Conservation (phyloP, 441 rosid species). For the Metrosideros polymorpha region DNA sequence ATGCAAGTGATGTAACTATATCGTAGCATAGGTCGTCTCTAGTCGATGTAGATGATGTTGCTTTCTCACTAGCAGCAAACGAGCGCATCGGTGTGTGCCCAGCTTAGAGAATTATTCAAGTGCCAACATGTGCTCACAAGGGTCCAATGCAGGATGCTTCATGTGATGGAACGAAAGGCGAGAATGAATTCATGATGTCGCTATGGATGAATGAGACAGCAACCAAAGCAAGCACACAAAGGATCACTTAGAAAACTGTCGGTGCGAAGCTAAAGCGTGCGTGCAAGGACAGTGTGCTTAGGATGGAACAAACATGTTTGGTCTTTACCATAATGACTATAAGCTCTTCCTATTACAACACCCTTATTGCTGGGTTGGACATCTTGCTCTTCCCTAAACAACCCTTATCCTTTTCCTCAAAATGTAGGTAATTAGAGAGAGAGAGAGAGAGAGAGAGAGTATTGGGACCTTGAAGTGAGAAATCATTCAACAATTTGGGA, state of each 20-base stretch:
- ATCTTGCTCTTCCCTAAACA: background rate
- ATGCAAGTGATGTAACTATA: background rate
- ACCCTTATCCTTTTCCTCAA: background rate
- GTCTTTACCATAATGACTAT: background rate
- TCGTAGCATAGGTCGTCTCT: background rate
- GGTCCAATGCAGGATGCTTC: background rate
- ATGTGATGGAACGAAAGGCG: background rate
- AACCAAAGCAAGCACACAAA: background rate
- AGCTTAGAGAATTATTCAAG: background rate
- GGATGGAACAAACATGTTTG: background rate
- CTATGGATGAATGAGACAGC: background rate
- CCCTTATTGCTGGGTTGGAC: background rate
- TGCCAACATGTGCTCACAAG: background rate
- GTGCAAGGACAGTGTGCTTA: background rate
- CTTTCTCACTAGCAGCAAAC: background rate
- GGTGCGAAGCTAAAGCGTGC: background rate
- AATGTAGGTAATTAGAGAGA: too few relatives aligned
- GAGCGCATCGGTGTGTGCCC: background rate
- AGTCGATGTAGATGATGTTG: background rate
- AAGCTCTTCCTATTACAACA: background rate
- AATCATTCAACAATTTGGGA: background rate
- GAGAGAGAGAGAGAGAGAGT: background rate
- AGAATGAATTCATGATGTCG: background rate
- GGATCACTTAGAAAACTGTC: background rate
- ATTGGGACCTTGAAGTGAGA: background rate